Conservation (phyloP, 768 basidiomycete species). For the Kwoniella shandongensis region DNA sequence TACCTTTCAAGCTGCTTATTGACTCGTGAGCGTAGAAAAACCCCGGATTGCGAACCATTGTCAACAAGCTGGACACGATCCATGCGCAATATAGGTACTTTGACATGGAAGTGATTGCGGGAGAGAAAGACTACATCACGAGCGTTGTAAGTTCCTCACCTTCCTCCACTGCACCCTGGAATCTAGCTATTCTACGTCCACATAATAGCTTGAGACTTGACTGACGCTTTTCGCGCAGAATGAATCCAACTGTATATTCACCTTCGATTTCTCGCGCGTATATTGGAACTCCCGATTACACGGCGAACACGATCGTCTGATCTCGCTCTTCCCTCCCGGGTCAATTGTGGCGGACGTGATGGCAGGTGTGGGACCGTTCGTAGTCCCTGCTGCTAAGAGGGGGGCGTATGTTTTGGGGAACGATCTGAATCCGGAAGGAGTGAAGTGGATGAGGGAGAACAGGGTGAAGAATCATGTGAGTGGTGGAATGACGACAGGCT, state of each 20-base stretch:
- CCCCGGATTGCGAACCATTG: slow-evolving; percentile 74
- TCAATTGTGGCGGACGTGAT: slow-evolving; percentile 87
- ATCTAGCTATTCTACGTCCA: no score
- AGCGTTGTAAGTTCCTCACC: slow-evolving; percentile 70
- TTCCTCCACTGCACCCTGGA: neutral
- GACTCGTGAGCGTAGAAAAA: slow-evolving; percentile 69
- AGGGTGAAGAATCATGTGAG: slow-evolving; percentile 73
- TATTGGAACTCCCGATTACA: slow-evolving; percentile 98
- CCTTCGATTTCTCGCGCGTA: slow-evolving; percentile 89
- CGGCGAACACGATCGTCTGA: slow-evolving; percentile 84
- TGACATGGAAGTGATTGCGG: slow-evolving; percentile 93
- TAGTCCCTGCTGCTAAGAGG: slow-evolving; percentile 86
- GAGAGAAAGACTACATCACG: slow-evolving; percentile 80
- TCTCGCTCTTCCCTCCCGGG: slow-evolving; percentile 65
- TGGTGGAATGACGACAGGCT: slow-evolving; percentile 17
- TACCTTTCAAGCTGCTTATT: neutral
- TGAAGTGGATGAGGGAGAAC: slow-evolving; percentile 73
- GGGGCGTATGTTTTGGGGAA: slow-evolving; percentile 88
- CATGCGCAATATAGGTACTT: slow-evolving; percentile 86
- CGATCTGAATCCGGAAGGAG: slow-evolving; percentile 88
- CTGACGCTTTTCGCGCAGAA: slow-evolving; percentile 58
- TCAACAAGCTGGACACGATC: slow-evolving; percentile 89
- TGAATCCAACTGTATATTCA: slow-evolving; percentile 82
- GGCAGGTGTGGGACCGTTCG: slow-evolving; percentile 96
- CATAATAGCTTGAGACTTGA: neutral